Conservation (phyloP, 2,329 filamentous ascomycete species). For the Fusarium napiforme region DNA sequence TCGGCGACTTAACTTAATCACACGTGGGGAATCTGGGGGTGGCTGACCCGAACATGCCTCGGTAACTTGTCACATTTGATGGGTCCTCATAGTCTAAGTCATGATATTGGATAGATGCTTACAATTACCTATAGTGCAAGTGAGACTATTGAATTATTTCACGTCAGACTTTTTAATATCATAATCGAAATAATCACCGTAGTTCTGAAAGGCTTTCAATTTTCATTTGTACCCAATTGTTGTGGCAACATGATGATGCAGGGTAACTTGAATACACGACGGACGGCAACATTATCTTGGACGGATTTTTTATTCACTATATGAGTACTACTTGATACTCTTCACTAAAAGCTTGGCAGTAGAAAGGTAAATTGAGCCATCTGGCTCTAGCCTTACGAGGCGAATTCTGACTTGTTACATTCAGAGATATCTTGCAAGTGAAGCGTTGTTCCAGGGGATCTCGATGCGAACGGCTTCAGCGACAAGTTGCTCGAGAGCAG, state of each 20-base stretch:
- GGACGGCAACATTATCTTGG: neutral
- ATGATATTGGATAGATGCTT: too few relatives aligned
- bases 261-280: neutral
- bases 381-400: neutral
- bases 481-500: constrained; percentile 87
- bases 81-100: neutral
- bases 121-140: neutral
- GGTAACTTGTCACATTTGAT: constrained; percentile 14
- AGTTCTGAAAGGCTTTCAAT: too few relatives aligned
- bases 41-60: constrained; percentile 30
- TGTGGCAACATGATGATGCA: neutral
- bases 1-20: neutral
- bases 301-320: neutral
- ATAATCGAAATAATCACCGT: too few relatives aligned
- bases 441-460: constrained; percentile 30
- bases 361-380: neutral
- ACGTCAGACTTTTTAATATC: neutral
- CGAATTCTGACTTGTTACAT: neutral
- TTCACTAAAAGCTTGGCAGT: neutral
- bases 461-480: constrained; percentile 65
- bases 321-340: neutral
- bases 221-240: neutral
- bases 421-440: neutral
- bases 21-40: constrained; percentile 34
- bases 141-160: neutral